These are phyloP conservation scores for Macrocybe sp. DNA, from an alignment of 1,284 basidiomycete species.

Conservation along the genomic window DNA sequence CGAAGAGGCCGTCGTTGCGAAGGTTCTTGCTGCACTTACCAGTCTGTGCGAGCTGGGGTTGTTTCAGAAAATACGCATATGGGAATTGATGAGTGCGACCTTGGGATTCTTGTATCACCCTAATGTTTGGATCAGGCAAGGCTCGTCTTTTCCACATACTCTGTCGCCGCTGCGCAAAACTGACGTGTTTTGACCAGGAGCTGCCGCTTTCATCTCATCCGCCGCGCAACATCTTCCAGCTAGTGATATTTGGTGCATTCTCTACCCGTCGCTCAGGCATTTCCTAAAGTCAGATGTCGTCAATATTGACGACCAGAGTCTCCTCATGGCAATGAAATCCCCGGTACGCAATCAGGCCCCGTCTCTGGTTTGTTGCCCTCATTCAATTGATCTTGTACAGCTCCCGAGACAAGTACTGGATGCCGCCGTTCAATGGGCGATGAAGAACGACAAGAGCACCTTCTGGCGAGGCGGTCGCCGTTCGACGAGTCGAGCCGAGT, in stretches of 20 bases:
- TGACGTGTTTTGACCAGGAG: constrained; percentile 42
- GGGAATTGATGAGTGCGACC: constrained; percentile 87
- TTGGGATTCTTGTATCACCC: constrained; percentile 94
- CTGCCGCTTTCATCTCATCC: constrained; percentile 83
- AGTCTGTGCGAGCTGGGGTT: constrained; percentile 84
- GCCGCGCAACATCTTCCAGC: constrained; percentile 73
- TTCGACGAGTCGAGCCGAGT: constrained; percentile 47
- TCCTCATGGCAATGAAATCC: constrained; percentile 72
- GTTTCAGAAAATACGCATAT: constrained; percentile 88
- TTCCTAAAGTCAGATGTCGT: constrained; percentile 85
- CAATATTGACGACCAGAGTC: constrained; percentile 66
- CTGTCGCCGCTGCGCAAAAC: neutral
- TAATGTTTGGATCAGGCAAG: constrained; percentile 94
- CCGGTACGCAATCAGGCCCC: constrained; percentile 50
- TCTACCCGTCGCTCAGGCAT: constrained; percentile 88
- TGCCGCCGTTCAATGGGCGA: constrained; percentile 85
- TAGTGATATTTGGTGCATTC: constrained; percentile 93
- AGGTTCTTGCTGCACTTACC: constrained; percentile 81
- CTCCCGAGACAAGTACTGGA: constrained; percentile 79
- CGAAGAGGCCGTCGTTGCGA: constrained; percentile 90
- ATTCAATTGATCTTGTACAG: constrained; percentile 32
- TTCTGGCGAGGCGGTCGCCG: constrained; percentile 70
- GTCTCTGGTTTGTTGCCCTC: constrained; percentile 1
- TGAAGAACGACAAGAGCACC: constrained; percentile 66
- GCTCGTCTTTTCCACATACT: constrained; percentile 32